These are phyloP conservation scores for Phanerochaete carnosa DNA, from an alignment of 768 basidiomycete genomes.

Conservation along the genomic window DNA sequence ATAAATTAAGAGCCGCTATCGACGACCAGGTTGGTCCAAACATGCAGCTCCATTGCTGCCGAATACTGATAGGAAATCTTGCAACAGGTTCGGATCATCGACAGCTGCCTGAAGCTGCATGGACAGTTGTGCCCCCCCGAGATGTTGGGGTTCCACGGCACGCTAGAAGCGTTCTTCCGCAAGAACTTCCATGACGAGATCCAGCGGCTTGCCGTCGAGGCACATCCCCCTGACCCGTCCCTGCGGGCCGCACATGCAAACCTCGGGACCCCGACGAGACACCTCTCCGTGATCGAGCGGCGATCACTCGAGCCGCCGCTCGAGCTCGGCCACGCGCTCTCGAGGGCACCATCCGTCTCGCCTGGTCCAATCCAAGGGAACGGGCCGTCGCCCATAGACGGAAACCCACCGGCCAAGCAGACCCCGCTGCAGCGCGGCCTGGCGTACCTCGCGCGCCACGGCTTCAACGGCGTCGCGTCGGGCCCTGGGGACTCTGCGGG, in stretches of 20 bases:
- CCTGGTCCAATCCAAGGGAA: conserved; percentile 16
- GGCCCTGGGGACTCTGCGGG: conserved; percentile 62
- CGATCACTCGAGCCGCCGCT: conserved; percentile 9
- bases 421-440: conserved; percentile 80
- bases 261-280: conserved; percentile 42
- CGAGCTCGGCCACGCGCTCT: conserved; percentile 13
- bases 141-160: conserved; percentile 91
- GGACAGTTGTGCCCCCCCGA: conserved; percentile 78
- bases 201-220: conserved; percentile 61
- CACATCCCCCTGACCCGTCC: conserved; percentile 40
- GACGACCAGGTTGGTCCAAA: conserved; percentile 68
- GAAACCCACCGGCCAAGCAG: conserved; percentile 40
- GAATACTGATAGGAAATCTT: conserved; percentile 4
- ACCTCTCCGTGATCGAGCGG: conserved; percentile 20
- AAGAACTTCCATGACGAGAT: conserved; percentile 87
- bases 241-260: not conserved
- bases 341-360: conserved; percentile 8
- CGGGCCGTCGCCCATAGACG: conserved; percentile 12
- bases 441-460: conserved; percentile 78
- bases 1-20: conserved; percentile 69
- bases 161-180: conserved; percentile 79
- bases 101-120: conserved; percentile 82
- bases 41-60: not conserved
- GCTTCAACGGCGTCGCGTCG: conserved; percentile 78
- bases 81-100: conserved; percentile 69